Conservation (phyloP, 345 rosid genomes). For the Gossypium arboreum region DNA sequence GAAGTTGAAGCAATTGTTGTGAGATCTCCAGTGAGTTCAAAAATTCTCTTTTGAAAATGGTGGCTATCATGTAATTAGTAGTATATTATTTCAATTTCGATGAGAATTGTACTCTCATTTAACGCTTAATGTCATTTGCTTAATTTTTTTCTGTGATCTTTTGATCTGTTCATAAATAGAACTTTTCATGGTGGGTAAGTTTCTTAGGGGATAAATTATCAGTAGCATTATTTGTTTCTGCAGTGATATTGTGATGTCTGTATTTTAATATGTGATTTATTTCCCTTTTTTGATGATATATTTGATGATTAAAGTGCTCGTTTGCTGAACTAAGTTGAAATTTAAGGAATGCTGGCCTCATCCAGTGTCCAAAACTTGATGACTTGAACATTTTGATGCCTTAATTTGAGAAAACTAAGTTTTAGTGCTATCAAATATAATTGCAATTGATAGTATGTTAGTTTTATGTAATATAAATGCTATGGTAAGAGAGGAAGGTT, state of each 20-base stretch:
- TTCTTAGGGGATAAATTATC: neutral
- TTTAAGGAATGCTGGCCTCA: too few species aligned
- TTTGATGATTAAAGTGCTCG: too few species aligned
- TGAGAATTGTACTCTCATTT: neutral
- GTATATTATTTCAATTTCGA: neutral
- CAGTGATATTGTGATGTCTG: neutral
- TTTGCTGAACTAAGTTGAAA: too few species aligned
- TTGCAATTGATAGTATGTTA: too few species aligned
- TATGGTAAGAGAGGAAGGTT: too few species aligned
- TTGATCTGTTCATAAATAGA: neutral
- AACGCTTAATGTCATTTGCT: neutral
- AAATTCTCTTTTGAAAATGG: neutral
- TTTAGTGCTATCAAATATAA: too few species aligned
- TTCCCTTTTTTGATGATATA: too few species aligned
- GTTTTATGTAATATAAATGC: too few species aligned
- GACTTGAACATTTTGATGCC: too few species aligned
- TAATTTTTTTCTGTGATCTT: neutral
- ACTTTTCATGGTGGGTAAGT: neutral
- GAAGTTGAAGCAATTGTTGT: conserved; percentile 56
- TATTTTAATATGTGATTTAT: too few species aligned
- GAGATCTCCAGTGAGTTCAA: conserved; percentile 72
- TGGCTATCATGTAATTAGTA: neutral
- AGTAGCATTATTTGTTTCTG: neutral
- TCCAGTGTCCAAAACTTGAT: too few species aligned
- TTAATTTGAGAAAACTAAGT: too few species aligned